These are phyloP conservation scores for Parastagonospora nodorum DNA, from an alignment of 2,329 filamentous ascomycete species.

Conservation along the genomic window DNA sequence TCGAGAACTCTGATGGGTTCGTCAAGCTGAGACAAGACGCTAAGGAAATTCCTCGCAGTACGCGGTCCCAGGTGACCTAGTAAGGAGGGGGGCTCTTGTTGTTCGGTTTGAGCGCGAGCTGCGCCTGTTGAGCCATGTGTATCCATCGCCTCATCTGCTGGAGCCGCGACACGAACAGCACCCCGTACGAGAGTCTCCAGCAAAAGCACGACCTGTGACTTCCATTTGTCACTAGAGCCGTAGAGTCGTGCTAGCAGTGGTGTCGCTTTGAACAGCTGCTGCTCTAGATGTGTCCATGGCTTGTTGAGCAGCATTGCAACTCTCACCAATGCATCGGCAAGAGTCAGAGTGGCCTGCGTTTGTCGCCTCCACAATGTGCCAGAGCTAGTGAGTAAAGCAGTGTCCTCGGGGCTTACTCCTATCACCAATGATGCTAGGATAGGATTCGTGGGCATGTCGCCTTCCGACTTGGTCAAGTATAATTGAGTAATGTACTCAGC, in stretches of 20 bases:
- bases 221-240: slow-evolving; percentile 70
- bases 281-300: slow-evolving; percentile 70
- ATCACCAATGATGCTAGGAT: slow-evolving; percentile 72
- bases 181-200: slow-evolving; percentile 75
- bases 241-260: slow-evolving; percentile 79
- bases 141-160: slow-evolving; percentile 12
- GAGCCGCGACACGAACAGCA: slow-evolving; percentile 62
- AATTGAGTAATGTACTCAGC: slow-evolving; percentile 77
- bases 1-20: slow-evolving; percentile 70
- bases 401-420: slow-evolving; percentile 43
- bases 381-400: slow-evolving; percentile 52
- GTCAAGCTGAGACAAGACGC: slow-evolving; percentile 76
- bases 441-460: slow-evolving; percentile 76
- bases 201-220: slow-evolving; percentile 68
- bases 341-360: slow-evolving; percentile 65
- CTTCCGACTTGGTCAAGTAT: slow-evolving; percentile 72
- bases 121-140: slow-evolving; percentile 8
- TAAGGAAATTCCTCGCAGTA: slow-evolving; percentile 82
- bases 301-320: slow-evolving; percentile 68
- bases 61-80: slow-evolving; percentile 85
- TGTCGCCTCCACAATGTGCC: slow-evolving; percentile 60
- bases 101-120: slow-evolving; percentile 6
- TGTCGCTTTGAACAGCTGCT: slow-evolving; percentile 79
- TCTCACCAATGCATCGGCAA: slow-evolving; percentile 73
- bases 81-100: slow-evolving; percentile 81